Evolutionary conservation across 1,284 basidiomycete species (phyloP), one percentile per base, ranked within the genome.

Genomic region (Cryptococcus sp.): DNA sequence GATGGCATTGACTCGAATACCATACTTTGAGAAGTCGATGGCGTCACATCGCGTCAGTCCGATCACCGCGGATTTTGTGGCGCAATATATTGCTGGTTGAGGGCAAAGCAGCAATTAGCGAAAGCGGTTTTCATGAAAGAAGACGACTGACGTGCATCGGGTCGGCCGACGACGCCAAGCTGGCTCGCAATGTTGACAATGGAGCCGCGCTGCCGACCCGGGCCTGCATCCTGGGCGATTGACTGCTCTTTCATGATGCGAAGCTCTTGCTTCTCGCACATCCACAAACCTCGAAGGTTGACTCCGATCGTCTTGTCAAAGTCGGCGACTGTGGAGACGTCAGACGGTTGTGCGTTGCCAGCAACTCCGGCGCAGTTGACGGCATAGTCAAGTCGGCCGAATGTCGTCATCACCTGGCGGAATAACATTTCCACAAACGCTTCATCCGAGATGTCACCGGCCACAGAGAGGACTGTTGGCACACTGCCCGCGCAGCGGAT

Each of bases 321-420:
- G 39, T 66, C 69, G n/a, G 57, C 61, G 15, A 65, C 47, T 10
- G 43, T 47, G 38, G 49, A 57, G 17, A 54, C 27, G n/a, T 47
- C 47, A 1, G 59, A 50, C 13, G 61, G 53, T 10, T 52, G 46
- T 47, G 57, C 55, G 35, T 62, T 62, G 0, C 65, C 63, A 2
- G 59, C 60, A 22, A 71, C 62, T 0, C 66, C 72, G 1, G 72
- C 72, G 40, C 64, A 66, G 56, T 74, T 74, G 42, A 71, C 68
- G 22, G 66, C 67, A 40, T 74, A 72, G 59, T 74, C 72, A 22
- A 74, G 38, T 20, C 70, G 63, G 10, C 70, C 70, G 46, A 69
- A 74, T 22, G 30, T 45, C 13, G 27, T n/a, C 16, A 47, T 52
- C 38, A 69, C 50, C 40, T 56, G 48, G 5, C 38, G 38, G 47